These are phyloP conservation scores for Pseudogymnoascus sp. DNA, from an alignment of 2,329 filamentous ascomycete species.

Conservation along the genomic window DNA sequence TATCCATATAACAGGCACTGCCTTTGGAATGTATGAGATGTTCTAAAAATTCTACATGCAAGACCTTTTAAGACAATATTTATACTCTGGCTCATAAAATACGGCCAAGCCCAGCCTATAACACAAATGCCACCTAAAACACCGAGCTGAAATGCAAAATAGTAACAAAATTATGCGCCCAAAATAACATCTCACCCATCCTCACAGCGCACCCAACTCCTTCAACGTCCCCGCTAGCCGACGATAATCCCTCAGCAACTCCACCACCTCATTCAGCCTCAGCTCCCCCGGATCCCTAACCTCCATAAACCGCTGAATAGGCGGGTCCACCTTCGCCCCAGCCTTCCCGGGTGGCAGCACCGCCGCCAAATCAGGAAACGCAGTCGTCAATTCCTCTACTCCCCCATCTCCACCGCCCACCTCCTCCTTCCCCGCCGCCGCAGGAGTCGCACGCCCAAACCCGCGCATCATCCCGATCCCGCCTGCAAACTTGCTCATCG, in stretches of 20 bases:
- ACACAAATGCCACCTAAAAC: neutral
- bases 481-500: constrained; percentile 64
- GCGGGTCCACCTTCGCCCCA: constrained; percentile 48
- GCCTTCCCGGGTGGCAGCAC: constrained; percentile 38
- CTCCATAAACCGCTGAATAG: constrained; percentile 66
- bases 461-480: constrained; percentile 66
- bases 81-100: neutral
- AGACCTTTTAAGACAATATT: neutral
- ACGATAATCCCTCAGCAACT: constrained; percentile 66
- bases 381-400: constrained; percentile 44
- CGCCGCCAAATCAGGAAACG: constrained; percentile 52
- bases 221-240: constrained; percentile 58
- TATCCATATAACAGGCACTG: neutral
- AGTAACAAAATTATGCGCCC: neutral
- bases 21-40: neutral
- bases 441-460: constrained; percentile 53
- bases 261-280: constrained; percentile 62
- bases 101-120: neutral
- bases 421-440: constrained; percentile 34
- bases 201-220: constrained; percentile 51
- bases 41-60: neutral
- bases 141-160: constrained; percentile 3
- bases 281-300: constrained; percentile 62
- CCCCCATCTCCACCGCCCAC: constrained; percentile 37
- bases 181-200: neutral